Evolutionary conservation across 2,329 filamentous ascomycete species (phyloP).

Genomic region (Coniochaeta prunicola): DNA sequence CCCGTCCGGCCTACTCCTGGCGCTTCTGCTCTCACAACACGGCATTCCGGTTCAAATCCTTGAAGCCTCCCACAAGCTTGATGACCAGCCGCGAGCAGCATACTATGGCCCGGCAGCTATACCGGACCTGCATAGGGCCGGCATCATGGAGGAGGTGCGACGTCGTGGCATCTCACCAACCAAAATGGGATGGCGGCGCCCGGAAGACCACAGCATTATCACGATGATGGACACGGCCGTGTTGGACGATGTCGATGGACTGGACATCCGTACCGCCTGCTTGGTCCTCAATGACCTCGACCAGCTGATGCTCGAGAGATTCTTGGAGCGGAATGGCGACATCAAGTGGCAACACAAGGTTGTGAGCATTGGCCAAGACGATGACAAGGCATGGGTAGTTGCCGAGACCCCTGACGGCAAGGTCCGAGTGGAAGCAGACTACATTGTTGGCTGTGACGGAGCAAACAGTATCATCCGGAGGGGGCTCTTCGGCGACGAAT

Average conservation of each 20-base stretch:
- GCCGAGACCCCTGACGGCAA: conserved; percentile 29
- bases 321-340: conserved; percentile 23
- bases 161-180: conserved; percentile 28
- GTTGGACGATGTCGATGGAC: conserved; percentile 27
- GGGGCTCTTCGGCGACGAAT: conserved; percentile 45
- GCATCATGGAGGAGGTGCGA: conserved; percentile 41
- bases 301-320: conserved; percentile 31
- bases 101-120: conserved; percentile 54
- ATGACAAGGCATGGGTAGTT: conserved; percentile 34
- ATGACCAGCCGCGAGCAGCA: conserved; percentile 54
- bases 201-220: conserved; percentile 25
- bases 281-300: conserved; percentile 34
- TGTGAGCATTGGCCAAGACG: conserved; percentile 37
- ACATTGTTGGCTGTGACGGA: conserved; percentile 50
- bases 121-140: conserved; percentile 50
- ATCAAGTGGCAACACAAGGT: conserved; percentile 41
- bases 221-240: conserved; percentile 26
- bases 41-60: conserved; percentile 46
- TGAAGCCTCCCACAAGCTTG: conserved; percentile 45
- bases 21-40: conserved; percentile 43
- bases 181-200: conserved; percentile 31
- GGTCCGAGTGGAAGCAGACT: conserved; percentile 37
- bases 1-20: conserved; percentile 40
- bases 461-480: conserved; percentile 40
- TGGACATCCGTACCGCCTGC: conserved; percentile 32